phyloP scores from a whole-genome alignment of 2,329 filamentous ascomycete species.

The Ophiostoma fasciatum region DNA sequence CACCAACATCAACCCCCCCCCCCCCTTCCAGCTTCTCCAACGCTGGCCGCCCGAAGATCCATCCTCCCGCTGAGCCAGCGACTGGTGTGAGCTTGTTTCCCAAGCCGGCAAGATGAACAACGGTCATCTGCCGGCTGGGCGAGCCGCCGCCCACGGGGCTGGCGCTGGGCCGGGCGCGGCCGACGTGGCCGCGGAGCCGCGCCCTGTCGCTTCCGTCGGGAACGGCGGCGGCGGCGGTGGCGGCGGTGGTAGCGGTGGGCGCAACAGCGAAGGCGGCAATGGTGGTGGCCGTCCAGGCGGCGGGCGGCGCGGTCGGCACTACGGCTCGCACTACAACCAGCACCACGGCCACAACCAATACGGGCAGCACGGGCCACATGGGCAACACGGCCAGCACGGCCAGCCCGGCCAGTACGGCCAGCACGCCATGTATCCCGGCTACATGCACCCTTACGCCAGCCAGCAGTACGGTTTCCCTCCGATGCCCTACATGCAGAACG shows the following conservation, averaged over 20 bases:
- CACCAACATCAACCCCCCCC: neutral
- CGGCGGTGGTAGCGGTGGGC: conserved; percentile 18
- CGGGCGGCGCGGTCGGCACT: conserved; percentile 20
- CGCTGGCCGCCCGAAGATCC: conserved; percentile 5
- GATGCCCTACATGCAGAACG: conserved; percentile 41
- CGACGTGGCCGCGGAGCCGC: conserved; percentile 3
- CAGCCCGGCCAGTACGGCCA: conserved; percentile 23
- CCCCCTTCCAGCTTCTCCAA: neutral
- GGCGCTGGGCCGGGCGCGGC: conserved; percentile 14
- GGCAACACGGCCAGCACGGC: conserved; percentile 18
- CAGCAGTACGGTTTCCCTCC: conserved; percentile 32
- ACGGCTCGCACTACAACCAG: conserved; percentile 18
- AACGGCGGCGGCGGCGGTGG: conserved; percentile 15
- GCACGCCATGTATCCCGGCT: conserved; percentile 35
- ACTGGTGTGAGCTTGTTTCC: conserved; percentile 21
- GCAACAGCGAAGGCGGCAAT: conserved; percentile 16
- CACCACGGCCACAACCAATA: conserved; percentile 17
- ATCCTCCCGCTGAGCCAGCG: conserved; percentile 19
- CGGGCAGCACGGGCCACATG: conserved; percentile 17
- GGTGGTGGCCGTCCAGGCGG: conserved; percentile 14
- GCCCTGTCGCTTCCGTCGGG: conserved; percentile 14
- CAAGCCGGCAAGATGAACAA: conserved; percentile 64
- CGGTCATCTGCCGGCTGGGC: conserved; percentile 62
- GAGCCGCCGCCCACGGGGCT: conserved; percentile 39
- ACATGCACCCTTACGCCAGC: conserved; percentile 34